Percentiles rank a stretch among this genome's conserved stretches.
Conservation (phyloP, 139 green algal genomes). For the Astrephomene gubernaculifera region DNA sequence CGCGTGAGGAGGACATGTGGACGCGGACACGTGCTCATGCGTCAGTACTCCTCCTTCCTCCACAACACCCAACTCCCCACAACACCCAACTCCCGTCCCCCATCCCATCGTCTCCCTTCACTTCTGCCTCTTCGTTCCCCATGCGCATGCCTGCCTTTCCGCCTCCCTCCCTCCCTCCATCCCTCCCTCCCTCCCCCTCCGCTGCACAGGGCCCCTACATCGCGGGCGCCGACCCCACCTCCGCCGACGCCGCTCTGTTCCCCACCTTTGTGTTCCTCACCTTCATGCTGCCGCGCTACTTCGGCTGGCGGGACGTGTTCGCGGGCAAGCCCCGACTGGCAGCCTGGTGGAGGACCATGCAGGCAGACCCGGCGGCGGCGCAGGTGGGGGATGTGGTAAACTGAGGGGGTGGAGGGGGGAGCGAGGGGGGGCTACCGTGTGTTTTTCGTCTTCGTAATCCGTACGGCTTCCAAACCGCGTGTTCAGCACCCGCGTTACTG, state of each 20-base stretch:
- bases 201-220: slow-evolving; percentile 65
- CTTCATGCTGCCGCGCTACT: slow-evolving; percentile 78
- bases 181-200: neutral
- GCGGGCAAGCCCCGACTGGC: slow-evolving; percentile 71
- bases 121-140: too few relatives aligned
- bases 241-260: slow-evolving; percentile 75
- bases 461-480: neutral
- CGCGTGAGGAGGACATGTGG: too few relatives aligned
- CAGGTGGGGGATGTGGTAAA: neutral
- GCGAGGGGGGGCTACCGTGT: neutral
- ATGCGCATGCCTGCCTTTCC: too few relatives aligned
- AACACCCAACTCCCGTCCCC: too few relatives aligned
- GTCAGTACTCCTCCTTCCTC: too few relatives aligned
- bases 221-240: slow-evolving; percentile 51
- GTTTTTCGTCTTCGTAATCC: neutral
- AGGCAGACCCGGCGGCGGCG: slow-evolving; percentile 54
- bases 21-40: too few relatives aligned
- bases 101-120: too few relatives aligned
- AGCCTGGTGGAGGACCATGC: slow-evolving; percentile 70
- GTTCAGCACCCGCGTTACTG: neutral
- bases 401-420: neutral
- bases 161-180: too few relatives aligned
- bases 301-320: slow-evolving; percentile 81
- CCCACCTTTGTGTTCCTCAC: slow-evolving; percentile 82
- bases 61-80: too few relatives aligned